A percentile compares a stretch with the other conserved stretches of the same genome.
These are phyloP conservation scores for Handroanthus guayacan DNA, from an alignment of 257 asterid species.

Conservation along the genomic window DNA sequence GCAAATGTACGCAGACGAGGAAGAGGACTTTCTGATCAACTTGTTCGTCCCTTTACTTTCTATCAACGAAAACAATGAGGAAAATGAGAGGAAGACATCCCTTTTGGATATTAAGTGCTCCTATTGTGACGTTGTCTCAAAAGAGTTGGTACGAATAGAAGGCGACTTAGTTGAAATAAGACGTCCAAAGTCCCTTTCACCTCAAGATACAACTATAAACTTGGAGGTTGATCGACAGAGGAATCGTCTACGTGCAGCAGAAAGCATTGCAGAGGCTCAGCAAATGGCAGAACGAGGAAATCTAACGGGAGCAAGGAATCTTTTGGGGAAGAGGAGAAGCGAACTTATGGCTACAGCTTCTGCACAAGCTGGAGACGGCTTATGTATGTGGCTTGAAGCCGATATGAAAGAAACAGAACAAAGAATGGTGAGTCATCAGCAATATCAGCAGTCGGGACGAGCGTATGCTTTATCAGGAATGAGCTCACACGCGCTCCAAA, in stretches of 20 bases:
- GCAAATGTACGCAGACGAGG: slow-evolving; percentile 46
- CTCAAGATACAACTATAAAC: slow-evolving; percentile 31
- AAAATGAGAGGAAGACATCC: slow-evolving; percentile 28
- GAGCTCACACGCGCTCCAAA: slow-evolving; percentile 39
- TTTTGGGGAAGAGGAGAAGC: slow-evolving; percentile 22
- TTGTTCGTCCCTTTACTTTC: slow-evolving; percentile 25
- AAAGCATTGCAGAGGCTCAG: slow-evolving; percentile 44
- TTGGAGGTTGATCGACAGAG: slow-evolving; percentile 48
- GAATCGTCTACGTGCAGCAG: slow-evolving; percentile 41
- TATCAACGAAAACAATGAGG: background rate
- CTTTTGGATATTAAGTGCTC: slow-evolving; percentile 41
- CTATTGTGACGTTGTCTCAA: slow-evolving; percentile 34
- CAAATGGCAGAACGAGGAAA: slow-evolving; percentile 45
- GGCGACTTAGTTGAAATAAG: slow-evolving; percentile 40
- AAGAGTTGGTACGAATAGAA: slow-evolving; percentile 35
- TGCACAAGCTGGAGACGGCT: slow-evolving; percentile 35
- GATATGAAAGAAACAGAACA: slow-evolving; percentile 33
- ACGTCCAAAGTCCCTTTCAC: slow-evolving; percentile 20
- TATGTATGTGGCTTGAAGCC: slow-evolving; percentile 34
- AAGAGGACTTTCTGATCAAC: slow-evolving; percentile 39
- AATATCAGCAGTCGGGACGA: slow-evolving; percentile 30
- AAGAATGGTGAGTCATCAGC: slow-evolving; percentile 21
- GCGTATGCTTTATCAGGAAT: slow-evolving; percentile 43
- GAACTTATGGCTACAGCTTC: background rate
- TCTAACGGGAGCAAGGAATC: slow-evolving; percentile 29